phyloP scores from a whole-genome alignment of 352 stramenopile species.

The Globisporangium splendens region DNA sequence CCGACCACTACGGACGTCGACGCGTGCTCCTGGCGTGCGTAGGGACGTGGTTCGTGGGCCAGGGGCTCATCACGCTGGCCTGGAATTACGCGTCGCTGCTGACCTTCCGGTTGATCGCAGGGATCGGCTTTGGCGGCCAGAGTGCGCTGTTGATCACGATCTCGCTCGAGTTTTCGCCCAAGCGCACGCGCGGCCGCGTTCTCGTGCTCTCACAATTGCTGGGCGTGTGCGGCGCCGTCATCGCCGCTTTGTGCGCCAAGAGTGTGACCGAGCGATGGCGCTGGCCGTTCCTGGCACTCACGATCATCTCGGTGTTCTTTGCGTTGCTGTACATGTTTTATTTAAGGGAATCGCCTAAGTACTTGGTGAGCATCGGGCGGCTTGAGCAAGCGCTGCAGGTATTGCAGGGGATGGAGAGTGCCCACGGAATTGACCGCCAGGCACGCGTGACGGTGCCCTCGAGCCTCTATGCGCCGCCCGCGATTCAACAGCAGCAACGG shows the following conservation, averaged over 20 bases:
- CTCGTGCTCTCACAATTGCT: constrained; percentile 44
- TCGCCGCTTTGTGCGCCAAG: constrained; percentile 34
- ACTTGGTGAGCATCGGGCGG: constrained; percentile 56
- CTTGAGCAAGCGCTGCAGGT: constrained; percentile 50
- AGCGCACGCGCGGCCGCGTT: constrained; percentile 53
- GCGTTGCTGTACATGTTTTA: constrained; percentile 25
- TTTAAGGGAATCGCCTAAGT: constrained; percentile 66
- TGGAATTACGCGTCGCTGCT: constrained; percentile 42
- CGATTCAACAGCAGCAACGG: constrained; percentile 21
- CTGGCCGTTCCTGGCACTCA: constrained; percentile 19
- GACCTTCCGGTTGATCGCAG: constrained; percentile 33
- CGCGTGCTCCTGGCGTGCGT: constrained; percentile 37
- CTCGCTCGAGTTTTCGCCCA: constrained; percentile 57
- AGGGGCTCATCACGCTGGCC: constrained; percentile 33
- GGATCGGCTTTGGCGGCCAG: constrained; percentile 52
- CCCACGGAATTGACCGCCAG: constrained; percentile 54
- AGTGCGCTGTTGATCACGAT: constrained; percentile 46
- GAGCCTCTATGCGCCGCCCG: constrained; percentile 53
- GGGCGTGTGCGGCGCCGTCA: constrained; percentile 36
- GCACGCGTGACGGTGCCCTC: constrained; percentile 49
- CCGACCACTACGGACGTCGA: constrained; percentile 55
- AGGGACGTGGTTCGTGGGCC: constrained; percentile 32
- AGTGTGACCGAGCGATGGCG: constrained; percentile 13
- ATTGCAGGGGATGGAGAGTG: constrained; percentile 51
- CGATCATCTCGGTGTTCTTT: constrained; percentile 15